Percentiles rank a stretch among this genome's conserved stretches.
These are phyloP conservation scores for Suaeda aralocaspica DNA, from an alignment of 148 eudicot genomes.

Conservation along the genomic window DNA sequence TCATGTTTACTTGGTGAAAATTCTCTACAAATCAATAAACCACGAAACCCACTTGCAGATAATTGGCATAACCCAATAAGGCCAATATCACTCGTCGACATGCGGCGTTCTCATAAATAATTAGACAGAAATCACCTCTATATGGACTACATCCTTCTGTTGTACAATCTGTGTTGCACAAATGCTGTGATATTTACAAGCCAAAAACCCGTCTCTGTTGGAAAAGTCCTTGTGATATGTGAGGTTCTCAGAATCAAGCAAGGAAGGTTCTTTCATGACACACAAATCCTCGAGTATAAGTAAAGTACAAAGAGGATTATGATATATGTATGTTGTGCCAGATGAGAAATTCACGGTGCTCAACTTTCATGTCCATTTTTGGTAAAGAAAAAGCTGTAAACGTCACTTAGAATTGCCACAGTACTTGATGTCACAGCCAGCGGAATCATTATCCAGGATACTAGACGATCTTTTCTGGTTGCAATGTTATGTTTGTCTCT, in stretches of 20 bases:
- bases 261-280: background rate
- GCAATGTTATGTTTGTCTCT: conserved; percentile 61
- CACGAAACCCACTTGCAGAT: no score
- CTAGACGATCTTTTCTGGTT: conserved; percentile 53
- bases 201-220: background rate
- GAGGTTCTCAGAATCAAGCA: background rate
- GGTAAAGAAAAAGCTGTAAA: conserved; percentile 45
- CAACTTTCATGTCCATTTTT: conserved; percentile 22
- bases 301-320: background rate
- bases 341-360: background rate
- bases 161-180: background rate
- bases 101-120: background rate
- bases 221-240: background rate
- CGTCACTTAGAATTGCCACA: conserved; percentile 68
- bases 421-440: conserved; percentile 69
- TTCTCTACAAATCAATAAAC: no score
- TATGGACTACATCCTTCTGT: no score
- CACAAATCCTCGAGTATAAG: background rate
- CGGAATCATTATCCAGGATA: conserved; percentile 71
- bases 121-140: background rate
- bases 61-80: no score
- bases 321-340: background rate
- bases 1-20: no score
- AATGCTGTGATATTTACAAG: background rate
- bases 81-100: no score